Percentiles rank a stretch among this genome's conserved stretches.
Evolutionary conservation across 345 rosid genomes (phyloP).

Genomic region (Limnanthes douglasii): DNA sequence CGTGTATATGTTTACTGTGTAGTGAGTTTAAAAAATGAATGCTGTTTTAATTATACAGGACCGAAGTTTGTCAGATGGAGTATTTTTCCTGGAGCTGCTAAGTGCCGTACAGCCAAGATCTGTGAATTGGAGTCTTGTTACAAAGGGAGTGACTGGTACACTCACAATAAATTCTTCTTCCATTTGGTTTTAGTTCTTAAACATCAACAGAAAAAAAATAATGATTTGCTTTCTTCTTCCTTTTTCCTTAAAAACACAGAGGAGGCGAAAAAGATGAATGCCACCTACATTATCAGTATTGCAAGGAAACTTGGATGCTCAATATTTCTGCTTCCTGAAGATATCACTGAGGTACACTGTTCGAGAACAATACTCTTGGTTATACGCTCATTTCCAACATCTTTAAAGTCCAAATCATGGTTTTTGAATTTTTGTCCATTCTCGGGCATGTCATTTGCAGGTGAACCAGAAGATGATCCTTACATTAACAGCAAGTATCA

Average conservation of each 20-base stretch:
- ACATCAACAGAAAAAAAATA: neutral
- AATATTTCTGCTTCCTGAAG: constrained; percentile 93
- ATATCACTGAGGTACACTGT: constrained; percentile 63
- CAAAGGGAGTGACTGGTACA: constrained; percentile 71
- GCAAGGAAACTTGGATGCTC: constrained; percentile 95
- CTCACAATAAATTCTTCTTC: neutral
- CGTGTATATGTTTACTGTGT: no score
- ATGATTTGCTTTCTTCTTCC: no score
- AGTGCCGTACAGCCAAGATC: constrained; percentile 86
- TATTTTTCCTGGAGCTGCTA: constrained; percentile 78
- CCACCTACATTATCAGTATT: constrained; percentile 82
- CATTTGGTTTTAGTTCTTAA: neutral
- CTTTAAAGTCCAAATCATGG: neutral
- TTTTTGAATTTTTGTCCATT: neutral
- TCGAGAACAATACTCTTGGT: neutral
- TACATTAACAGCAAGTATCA: constrained; percentile 83
- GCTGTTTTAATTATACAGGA: constrained; percentile 35
- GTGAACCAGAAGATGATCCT: constrained; percentile 98
- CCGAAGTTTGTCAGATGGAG: constrained; percentile 71
- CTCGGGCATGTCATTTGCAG: no score
- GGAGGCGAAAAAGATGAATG: constrained; percentile 96
- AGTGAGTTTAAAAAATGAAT: neutral
- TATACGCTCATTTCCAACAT: neutral
- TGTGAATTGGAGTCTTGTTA: constrained; percentile 92
- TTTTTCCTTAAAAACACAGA: constrained; percentile 35